Percentiles rank a stretch among this genome's conserved stretches.
These are phyloP conservation scores for Aegilops umbellulata DNA, from an alignment of 176 grass and related monocot species.

Conservation along the genomic window DNA sequence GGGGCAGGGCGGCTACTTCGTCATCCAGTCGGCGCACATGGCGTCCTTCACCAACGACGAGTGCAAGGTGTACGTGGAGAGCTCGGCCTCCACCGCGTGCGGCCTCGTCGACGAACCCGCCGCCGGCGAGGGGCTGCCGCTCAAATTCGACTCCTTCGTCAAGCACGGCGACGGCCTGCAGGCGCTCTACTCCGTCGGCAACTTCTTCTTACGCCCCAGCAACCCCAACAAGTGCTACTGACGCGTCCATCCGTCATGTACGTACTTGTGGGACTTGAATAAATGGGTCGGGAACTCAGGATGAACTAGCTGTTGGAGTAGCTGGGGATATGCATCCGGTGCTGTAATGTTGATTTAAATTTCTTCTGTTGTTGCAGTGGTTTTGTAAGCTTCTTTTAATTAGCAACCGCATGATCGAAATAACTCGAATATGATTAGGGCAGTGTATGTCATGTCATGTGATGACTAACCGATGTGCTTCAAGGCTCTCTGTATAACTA, in stretches of 20 bases:
- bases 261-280: not conserved
- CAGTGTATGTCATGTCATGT: too few species aligned
- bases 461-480: too few species aligned
- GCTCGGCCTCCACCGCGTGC: constrained; percentile 35
- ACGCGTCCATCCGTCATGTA: not conserved
- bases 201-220: constrained; percentile 56
- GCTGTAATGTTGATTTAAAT: not conserved
- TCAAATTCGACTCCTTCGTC: constrained; percentile 61
- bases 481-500: too few species aligned
- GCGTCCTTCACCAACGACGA: constrained; percentile 60
- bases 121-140: constrained; percentile 25
- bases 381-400: not conserved
- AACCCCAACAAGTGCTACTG: constrained; percentile 32
- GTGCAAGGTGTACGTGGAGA: constrained; percentile 46
- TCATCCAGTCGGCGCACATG: constrained; percentile 47
- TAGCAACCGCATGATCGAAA: too few species aligned
- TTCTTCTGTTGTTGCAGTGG: not conserved
- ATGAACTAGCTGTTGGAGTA: not conserved
- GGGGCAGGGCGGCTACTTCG: constrained; percentile 52
- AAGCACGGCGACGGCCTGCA: constrained; percentile 44
- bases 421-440: too few species aligned
- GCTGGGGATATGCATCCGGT: not conserved
- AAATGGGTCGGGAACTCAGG: constrained; percentile 4
- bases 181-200: constrained; percentile 55
- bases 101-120: constrained; percentile 2